Evolutionary conservation across 371 early-diverging fungal genomes (phyloP).

Genomic region (Vairimorpha ceranae): DNA sequence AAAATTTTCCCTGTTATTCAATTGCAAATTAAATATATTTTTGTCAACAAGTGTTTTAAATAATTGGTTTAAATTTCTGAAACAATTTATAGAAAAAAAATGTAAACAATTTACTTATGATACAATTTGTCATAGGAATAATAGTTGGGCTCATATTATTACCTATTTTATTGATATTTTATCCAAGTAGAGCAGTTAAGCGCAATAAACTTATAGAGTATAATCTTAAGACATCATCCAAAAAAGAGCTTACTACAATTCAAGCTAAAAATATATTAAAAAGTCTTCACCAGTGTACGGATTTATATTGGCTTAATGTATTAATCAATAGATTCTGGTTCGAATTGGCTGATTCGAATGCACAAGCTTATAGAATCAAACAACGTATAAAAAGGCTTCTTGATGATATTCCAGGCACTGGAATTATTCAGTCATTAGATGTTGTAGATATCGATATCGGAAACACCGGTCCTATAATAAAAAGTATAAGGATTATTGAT

Average conservation of each 20-base stretch:
- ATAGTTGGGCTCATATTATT: neutral
- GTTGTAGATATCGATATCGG: slow-evolving; percentile 56
- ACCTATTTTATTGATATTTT: neutral
- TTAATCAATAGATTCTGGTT: slow-evolving; percentile 54
- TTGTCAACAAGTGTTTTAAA: too few species aligned
- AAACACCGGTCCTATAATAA: slow-evolving; percentile 55
- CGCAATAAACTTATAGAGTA: neutral
- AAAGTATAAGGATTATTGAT: slow-evolving; percentile 42
- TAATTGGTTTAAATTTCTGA: too few species aligned
- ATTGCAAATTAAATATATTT: too few species aligned
- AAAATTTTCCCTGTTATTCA: too few species aligned
- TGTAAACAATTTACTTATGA: too few species aligned
- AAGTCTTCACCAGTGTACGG: slow-evolving; percentile 44
- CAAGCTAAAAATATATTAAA: slow-evolving; percentile 10
- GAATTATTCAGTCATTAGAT: slow-evolving; percentile 47
- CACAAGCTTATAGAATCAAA: slow-evolving; percentile 52
- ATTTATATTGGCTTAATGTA: slow-evolving; percentile 58
- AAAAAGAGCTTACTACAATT: neutral
- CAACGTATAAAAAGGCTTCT: slow-evolving; percentile 45
- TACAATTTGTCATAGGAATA: neutral
- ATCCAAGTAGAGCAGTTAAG: neutral
- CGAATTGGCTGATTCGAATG: slow-evolving; percentile 48
- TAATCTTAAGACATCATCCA: neutral
- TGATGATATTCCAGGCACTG: slow-evolving; percentile 31
- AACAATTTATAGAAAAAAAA: neutral